phyloP scores from a whole-genome alignment of 176 grass and related monocot species.

The Oryza coarctata region DNA sequence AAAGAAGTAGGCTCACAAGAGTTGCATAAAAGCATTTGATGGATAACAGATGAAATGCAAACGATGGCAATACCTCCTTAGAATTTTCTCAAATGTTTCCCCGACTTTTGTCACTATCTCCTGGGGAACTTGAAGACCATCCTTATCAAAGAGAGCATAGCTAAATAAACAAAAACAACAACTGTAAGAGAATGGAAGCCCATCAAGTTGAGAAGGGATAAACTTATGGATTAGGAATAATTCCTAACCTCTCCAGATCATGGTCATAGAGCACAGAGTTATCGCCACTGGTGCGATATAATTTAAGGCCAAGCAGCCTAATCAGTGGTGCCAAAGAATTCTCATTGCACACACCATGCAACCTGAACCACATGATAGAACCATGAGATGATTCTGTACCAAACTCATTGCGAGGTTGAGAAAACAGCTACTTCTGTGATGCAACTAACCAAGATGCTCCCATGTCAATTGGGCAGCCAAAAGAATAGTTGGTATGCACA shows the following conservation, averaged over 20 bases:
- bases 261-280: conserved; percentile 97
- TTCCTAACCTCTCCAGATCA: conserved; percentile 85
- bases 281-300: conserved; percentile 97
- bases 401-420: conserved; percentile 17
- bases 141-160: conserved; percentile 91
- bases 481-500: conserved; percentile 95
- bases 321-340: conserved; percentile 96
- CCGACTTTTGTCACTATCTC: conserved; percentile 79
- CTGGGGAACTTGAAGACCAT: conserved; percentile 77
- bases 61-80: conserved; percentile 61
- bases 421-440: conserved; percentile 17
- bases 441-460: conserved; percentile 92
- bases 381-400: conserved; percentile 24
- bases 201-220: conserved; percentile 8
- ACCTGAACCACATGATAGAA: conserved; percentile 66
- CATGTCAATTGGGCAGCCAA: conserved; percentile 97
- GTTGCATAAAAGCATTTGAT: conserved; percentile 11
- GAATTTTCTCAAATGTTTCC: conserved; percentile 90
- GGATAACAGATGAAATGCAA: conserved; percentile 7
- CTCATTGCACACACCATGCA: conserved; percentile 97
- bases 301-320: conserved; percentile 78
- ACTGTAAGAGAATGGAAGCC: conserved; percentile 30
- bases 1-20: conserved; percentile 14
- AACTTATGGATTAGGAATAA: conserved; percentile 1
- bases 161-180: conserved; percentile 47